Evolutionary conservation across 306 rosid species (phyloP).

Genomic region (Fragaria vesca): DNA sequence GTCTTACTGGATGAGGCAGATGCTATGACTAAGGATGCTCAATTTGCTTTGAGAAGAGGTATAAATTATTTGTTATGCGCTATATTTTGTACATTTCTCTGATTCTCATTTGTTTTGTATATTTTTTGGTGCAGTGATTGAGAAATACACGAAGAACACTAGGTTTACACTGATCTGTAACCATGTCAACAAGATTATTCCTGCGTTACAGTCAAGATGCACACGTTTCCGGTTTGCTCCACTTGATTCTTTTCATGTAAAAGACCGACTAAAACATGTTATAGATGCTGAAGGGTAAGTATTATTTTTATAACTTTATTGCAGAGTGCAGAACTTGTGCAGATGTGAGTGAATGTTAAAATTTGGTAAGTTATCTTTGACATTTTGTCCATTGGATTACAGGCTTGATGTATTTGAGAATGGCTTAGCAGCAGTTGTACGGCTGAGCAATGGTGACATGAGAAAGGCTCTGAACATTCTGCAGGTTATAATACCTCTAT

Average conservation of each 20-base stretch:
- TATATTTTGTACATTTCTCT: background rate
- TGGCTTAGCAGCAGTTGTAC: constrained; percentile 76
- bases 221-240: constrained; percentile 98
- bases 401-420: constrained; percentile 80
- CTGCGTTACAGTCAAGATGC: constrained; percentile 93
- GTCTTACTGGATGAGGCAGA: constrained; percentile 91
- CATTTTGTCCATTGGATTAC: constrained; percentile 22
- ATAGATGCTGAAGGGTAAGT: constrained; percentile 74
- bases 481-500: constrained; percentile 54
- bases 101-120: constrained; percentile 9
- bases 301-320: constrained; percentile 13
- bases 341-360: background rate
- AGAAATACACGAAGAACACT: constrained; percentile 84
- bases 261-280: constrained; percentile 79
- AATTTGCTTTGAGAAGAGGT: constrained; percentile 97
- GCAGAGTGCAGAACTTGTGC: background rate
- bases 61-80: constrained; percentile 14
- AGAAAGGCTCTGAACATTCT: constrained; percentile 87
- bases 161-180: constrained; percentile 91
- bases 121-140: constrained; percentile 65
- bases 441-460: constrained; percentile 94
- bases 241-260: constrained; percentile 78
- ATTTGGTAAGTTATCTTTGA: constrained; percentile 5
- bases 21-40: constrained; percentile 99
- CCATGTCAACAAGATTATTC: constrained; percentile 95